Evolutionary conservation across 2,329 filamentous ascomycete genomes (phyloP), one percentile per base, ranked within the genome.

Genomic region (Aspergillus terreus): DNA sequence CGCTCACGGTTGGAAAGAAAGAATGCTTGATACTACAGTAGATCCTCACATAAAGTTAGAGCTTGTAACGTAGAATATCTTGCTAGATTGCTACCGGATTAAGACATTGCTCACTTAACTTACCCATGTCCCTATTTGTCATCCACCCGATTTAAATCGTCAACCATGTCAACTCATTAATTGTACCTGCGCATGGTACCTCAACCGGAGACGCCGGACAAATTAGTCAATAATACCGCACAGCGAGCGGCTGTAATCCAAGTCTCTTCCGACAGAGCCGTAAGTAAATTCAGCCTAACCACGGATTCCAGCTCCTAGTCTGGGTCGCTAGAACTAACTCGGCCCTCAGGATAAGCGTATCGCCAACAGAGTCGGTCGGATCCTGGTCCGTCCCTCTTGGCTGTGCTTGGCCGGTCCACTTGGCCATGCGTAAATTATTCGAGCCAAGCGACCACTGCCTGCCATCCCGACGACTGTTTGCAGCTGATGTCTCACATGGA

Each of bases 281-380:
- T 47, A 38, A 23, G 46, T 47, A 38, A 23, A 27, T 38, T 23
- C 45, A 27, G 45, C 32, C 32, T 21, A 36, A 46, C 27, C 27
- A 35, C 14, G 44, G 44, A 21, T 42, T 46, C 33, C 44, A 23
- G 30, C 30, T 36, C 6, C 30, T 36, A 25, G 32, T 21, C 17
- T 11, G 12, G 12, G 44, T 33, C 30, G 44, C 44, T 51, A 55
- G 54, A 52, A 52, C 44, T 41, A 32, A 40, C 46, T 50, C 49
- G 46, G 47, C 35, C 42, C 52, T 54, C 53, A 60, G 58, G 59
- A 61, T 57, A 66, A 66, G 64, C 64, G 63, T 64, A 67, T 67
- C 66, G 64, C 64, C 62, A 66, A 63, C 57, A 63, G 63, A 62
- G 58, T 58, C 58, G 50, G 47, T 59, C 54, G 52, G 54, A 62